Percentiles rank a stretch among this genome's conserved stretches.
Evolutionary conservation across 768 basidiomycete genomes (phyloP).

Genomic region (Boletellus ananas): DNA sequence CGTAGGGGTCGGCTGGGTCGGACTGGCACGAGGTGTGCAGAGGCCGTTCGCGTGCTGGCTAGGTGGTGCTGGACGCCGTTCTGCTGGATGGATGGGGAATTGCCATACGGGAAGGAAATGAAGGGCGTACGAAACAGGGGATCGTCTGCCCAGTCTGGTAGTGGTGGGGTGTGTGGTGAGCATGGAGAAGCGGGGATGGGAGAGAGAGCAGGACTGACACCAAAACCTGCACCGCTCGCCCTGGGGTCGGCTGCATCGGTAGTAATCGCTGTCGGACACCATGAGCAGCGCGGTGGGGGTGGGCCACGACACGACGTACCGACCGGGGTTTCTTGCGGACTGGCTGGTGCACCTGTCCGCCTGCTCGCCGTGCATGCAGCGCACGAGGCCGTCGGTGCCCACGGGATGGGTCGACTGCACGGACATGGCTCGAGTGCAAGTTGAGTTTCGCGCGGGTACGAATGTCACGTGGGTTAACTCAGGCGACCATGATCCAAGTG

Average conservation of each 20-base stretch:
- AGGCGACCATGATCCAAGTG: constrained; percentile 35
- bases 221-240: constrained; percentile 30
- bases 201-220: constrained; percentile 25
- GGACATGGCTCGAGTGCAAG: constrained; percentile 4
- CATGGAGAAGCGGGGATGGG: neutral
- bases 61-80: neutral
- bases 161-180: constrained; percentile 1
- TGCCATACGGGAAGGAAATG: too few relatives aligned
- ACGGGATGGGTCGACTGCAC: constrained; percentile 13
- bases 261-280: constrained; percentile 33
- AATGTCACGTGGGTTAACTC: constrained; percentile 21
- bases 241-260: constrained; percentile 29
- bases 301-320: constrained; percentile 29
- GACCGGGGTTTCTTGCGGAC: constrained; percentile 29
- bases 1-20: neutral
- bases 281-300: neutral
- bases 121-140: constrained; percentile 10
- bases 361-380: constrained; percentile 33
- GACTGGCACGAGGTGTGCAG: constrained; percentile 4
- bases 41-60: neutral
- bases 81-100: constrained; percentile 2
- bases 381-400: constrained; percentile 29
- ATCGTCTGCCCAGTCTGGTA: constrained; percentile 35
- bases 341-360: constrained; percentile 28
- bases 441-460: neutral